These are phyloP conservation scores for Drechslerella dactyloides DNA, from an alignment of 2,329 filamentous ascomycete genomes.

Conservation along the genomic window DNA sequence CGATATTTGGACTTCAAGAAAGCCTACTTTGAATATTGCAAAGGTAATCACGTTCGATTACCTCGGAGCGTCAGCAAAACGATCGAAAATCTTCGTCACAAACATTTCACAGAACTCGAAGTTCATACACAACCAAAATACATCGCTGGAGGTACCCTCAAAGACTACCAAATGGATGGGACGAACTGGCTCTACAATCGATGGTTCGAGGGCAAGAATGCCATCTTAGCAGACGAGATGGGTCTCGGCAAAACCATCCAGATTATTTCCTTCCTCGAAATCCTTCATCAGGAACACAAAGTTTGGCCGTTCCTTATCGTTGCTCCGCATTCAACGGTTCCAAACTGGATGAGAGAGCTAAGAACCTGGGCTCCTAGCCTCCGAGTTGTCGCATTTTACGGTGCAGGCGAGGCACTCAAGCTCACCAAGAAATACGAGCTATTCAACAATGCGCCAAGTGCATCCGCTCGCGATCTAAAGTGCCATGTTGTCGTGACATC, in stretches of 20 bases:
- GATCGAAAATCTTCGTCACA: conserved; percentile 69
- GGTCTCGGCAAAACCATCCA: conserved; percentile 97
- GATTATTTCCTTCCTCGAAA: conserved; percentile 39
- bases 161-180: conserved; percentile 90
- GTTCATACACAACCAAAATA: conserved; percentile 74
- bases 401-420: conserved; percentile 74
- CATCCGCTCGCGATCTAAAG: conserved; percentile 68
- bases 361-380: conserved; percentile 88
- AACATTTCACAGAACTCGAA: conserved; percentile 71
- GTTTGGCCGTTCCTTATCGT: conserved; percentile 94
- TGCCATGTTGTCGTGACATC: conserved; percentile 95
- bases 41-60: conserved; percentile 74
- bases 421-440: conserved; percentile 80
- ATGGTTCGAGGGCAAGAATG: conserved; percentile 80
- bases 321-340: conserved; percentile 90
- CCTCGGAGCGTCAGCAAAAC: conserved; percentile 70
- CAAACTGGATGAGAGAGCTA: conserved; percentile 85
- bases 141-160: conserved; percentile 78
- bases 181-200: conserved; percentile 82
- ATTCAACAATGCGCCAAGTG: conserved; percentile 67
- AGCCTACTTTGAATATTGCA: conserved; percentile 86
- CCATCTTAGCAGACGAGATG: conserved; percentile 97
- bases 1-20: conserved; percentile 79
- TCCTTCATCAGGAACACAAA: conserved; percentile 61
- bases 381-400: conserved; percentile 91